Conservation (phyloP, 306 rosid species). For the Spatholobus suberectus region DNA sequence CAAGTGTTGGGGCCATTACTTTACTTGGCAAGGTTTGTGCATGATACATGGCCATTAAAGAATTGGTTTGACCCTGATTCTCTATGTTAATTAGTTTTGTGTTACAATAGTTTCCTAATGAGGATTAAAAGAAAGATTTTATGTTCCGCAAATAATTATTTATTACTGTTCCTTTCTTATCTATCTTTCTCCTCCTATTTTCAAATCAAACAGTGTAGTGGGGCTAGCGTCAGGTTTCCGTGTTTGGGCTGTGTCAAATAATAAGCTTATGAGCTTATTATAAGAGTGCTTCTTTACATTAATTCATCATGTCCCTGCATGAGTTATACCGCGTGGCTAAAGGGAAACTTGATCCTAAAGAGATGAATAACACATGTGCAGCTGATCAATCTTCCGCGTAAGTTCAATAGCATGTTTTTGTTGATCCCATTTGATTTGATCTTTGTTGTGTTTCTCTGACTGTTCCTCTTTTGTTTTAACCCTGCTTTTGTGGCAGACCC, state of each 20-base stretch:
- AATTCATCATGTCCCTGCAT: slow-evolving; percentile 68
- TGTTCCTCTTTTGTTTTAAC: background rate
- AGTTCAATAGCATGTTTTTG: slow-evolving; percentile 42
- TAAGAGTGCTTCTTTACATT: no score
- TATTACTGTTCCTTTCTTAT: background rate
- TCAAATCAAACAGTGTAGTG: slow-evolving; percentile 50
- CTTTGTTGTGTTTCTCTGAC: slow-evolving; percentile 24
- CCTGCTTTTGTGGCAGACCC: slow-evolving; percentile 53
- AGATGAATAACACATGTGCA: slow-evolving; percentile 44
- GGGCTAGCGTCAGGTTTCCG: slow-evolving; percentile 57
- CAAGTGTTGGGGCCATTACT: slow-evolving; percentile 25
- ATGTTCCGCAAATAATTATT: slow-evolving; percentile 26
- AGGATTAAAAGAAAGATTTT: slow-evolving; percentile 51
- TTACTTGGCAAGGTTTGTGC: slow-evolving; percentile 41
- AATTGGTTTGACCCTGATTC: slow-evolving; percentile 55
- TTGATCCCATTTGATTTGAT: background rate
- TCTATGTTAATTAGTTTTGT: slow-evolving; percentile 34
- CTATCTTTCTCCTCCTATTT: slow-evolving; percentile 21
- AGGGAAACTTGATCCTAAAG: slow-evolving; percentile 60
- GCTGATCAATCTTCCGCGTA: slow-evolving; percentile 56
- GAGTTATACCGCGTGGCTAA: slow-evolving; percentile 65
- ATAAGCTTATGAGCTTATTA: no score
- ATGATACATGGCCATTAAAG: slow-evolving; percentile 51
- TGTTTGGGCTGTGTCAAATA: slow-evolving; percentile 46
- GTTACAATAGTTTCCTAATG: slow-evolving; percentile 45